Percentiles rank a stretch among this genome's conserved stretches.
Conservation (phyloP, 2,329 filamentous ascomycete genomes). For the Neobulgaria alba region DNA sequence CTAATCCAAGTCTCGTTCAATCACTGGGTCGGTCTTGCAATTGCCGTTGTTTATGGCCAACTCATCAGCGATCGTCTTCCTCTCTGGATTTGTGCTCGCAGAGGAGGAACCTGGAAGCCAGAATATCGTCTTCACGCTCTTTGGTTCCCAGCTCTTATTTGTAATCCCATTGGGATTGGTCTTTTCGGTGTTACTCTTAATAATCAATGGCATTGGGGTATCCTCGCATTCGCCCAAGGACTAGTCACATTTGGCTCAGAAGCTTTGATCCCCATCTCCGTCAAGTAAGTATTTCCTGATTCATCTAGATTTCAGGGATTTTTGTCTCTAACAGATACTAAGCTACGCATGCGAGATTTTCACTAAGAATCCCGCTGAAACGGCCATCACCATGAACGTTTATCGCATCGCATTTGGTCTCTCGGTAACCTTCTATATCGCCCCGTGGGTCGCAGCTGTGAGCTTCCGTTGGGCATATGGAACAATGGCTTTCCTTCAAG, state of each 20-base stretch:
- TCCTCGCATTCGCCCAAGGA: conserved; percentile 33
- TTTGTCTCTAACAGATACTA: not conserved
- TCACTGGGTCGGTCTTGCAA: conserved; percentile 33
- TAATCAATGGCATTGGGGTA: conserved; percentile 33
- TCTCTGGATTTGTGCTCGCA: conserved; percentile 18
- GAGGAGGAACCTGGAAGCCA: conserved; percentile 29
- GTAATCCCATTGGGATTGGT: conserved; percentile 29
- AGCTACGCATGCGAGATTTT: conserved; percentile 26
- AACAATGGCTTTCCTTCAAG: conserved; percentile 33
- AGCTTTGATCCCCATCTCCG: conserved; percentile 8
- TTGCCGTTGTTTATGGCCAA: conserved; percentile 31
- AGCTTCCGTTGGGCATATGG: conserved; percentile 34
- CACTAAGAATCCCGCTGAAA: conserved; percentile 31
- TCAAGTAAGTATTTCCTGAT: conserved; percentile 6
- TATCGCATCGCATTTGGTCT: conserved; percentile 32
- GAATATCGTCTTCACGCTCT: conserved; percentile 32
- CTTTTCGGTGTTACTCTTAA: conserved; percentile 33
- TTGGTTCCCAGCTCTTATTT: conserved; percentile 26
- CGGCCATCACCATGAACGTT: conserved; percentile 28
- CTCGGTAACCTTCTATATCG: conserved; percentile 33
- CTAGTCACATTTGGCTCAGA: conserved; percentile 31
- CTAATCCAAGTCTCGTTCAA: conserved; percentile 31
- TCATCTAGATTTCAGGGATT: no score
- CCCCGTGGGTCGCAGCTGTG: conserved; percentile 31
- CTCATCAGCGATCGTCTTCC: conserved; percentile 34